Evolutionary conservation across 805 yeast genomes (phyloP).

Genomic region (Candida patagonica): DNA sequence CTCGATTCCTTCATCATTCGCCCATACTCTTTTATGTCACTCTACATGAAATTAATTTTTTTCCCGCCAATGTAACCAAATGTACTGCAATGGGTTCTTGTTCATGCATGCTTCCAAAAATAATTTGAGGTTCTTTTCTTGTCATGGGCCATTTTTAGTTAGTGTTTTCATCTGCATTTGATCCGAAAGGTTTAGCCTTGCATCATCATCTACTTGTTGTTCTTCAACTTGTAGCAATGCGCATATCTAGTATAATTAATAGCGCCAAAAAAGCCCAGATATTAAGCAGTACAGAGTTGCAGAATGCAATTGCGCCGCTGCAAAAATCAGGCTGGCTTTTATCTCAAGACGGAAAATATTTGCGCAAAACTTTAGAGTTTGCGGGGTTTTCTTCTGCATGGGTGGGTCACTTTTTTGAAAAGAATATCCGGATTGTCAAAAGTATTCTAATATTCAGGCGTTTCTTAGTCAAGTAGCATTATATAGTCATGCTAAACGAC

Average conservation of each 20-base stretch:
- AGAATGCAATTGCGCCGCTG: neutral
- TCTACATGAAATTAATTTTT: too few relatives aligned
- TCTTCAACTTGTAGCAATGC: neutral
- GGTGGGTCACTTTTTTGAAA: slow-evolving; percentile 9
- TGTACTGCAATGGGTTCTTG: too few relatives aligned
- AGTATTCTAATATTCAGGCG: slow-evolving; percentile 9
- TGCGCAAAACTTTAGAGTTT: slow-evolving; percentile 11
- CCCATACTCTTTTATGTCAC: too few relatives aligned
- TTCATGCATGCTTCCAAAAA: too few relatives aligned
- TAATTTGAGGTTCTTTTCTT: too few relatives aligned
- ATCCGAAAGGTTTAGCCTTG: too few relatives aligned
- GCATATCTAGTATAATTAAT: neutral
- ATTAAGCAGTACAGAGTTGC: neutral
- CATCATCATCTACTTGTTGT: neutral
- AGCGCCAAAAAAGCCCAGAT: neutral
- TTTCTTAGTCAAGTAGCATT: slow-evolving; percentile 21
- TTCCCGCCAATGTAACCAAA: too few relatives aligned
- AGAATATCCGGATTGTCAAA: neutral
- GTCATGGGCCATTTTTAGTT: too few relatives aligned
- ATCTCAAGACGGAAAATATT: slow-evolving; percentile 1
- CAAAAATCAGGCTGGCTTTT: slow-evolving; percentile 9
- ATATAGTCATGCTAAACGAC: slow-evolving; percentile 16
- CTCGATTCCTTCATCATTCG: too few relatives aligned
- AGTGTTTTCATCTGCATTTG: too few relatives aligned
- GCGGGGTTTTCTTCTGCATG: slow-evolving; percentile 13